Base-by-base conservation (phyloP, 2,329 filamentous ascomycete species). In the Trichoderma endophyticum region DNA sequence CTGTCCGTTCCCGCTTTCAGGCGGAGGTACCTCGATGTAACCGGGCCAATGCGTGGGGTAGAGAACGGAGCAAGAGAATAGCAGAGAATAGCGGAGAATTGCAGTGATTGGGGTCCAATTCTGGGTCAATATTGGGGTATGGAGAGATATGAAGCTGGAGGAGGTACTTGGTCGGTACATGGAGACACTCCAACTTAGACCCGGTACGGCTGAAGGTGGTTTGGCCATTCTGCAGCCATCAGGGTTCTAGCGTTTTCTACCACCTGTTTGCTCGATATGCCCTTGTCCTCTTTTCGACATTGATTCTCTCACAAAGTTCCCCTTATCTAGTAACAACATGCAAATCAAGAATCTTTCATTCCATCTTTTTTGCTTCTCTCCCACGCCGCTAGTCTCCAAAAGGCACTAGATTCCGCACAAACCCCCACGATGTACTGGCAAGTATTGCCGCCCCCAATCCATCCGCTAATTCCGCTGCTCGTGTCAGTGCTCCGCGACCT, bases 1-100 rank as follows among this genome's bases (percentile, higher is more conserved):
- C 60, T 71, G 6, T 71, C 68, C 68, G 68, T 65, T 43, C 68
- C 60, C 68, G 68, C 59, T 43, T 14, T 48, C 8, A 1, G 34
- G 39, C 59, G 65, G 65, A 30, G 54, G 54, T 59, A 59, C 54
- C 65, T 59, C 56, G 34, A 15, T 30, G 36, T 51, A 61, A 51
- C 54, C 28, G 6, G 15, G 11, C 26, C 39, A 21, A 4, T 61
- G 56, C 56, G 66, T 69, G 56, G 54, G 66, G 54, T 68, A 57
- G 48, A 21, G 51, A 24, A 28, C 7, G 51, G 30, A 30, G 30
- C 28, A 61, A n/a, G 24, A 48, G 39, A 48, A 48, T n/a, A 1
- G 39, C 15, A n/a, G 15, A n/a, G n/a, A 48, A 43, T 39, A 8
- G 36, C 36, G 36, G 24, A 48, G 43, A 43, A 43, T 43, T 1